A percentile compares a stretch with the other conserved stretches of the same genome.
Conservation (phyloP, 1,139 yeast genomes). For the Blastobotrys illinoisensis region DNA sequence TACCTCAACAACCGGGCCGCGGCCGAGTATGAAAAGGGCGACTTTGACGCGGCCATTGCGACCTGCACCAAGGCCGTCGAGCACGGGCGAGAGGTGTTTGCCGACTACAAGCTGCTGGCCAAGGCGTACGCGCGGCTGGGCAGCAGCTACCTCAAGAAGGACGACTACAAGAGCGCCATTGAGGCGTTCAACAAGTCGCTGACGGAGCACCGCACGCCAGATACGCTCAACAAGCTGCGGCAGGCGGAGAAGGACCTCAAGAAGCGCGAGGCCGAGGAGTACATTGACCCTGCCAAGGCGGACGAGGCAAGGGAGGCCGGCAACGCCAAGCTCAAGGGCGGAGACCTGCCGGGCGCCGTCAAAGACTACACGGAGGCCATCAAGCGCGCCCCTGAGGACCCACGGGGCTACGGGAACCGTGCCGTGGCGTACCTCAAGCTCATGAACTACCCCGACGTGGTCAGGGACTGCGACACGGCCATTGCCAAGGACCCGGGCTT, state of each 20-base stretch:
- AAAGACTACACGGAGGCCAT: slow-evolving; percentile 92
- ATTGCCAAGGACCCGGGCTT: slow-evolving; percentile 82
- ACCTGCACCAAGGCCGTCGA: slow-evolving; percentile 83
- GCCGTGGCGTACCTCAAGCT: slow-evolving; percentile 95
- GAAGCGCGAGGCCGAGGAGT: slow-evolving; percentile 66
- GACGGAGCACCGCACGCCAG: slow-evolving; percentile 97
- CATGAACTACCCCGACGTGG: slow-evolving; percentile 96
- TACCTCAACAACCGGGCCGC: slow-evolving; percentile 96
- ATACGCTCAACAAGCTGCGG: slow-evolving; percentile 81
- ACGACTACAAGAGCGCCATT: slow-evolving; percentile 67
- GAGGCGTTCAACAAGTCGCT: slow-evolving; percentile 82
- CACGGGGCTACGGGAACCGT: slow-evolving; percentile 95
- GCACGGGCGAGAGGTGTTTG: slow-evolving; percentile 81
- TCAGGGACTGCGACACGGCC: slow-evolving; percentile 86
- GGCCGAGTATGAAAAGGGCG: slow-evolving; percentile 95
- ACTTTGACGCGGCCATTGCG: slow-evolving; percentile 72
- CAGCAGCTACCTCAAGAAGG: slow-evolving; percentile 68
- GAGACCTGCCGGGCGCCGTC: slow-evolving; percentile 97
- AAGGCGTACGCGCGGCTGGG: slow-evolving; percentile 93
- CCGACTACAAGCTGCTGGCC: slow-evolving; percentile 88
- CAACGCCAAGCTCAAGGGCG: slow-evolving; percentile 79
- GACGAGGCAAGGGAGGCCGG: slow-evolving; percentile 94
- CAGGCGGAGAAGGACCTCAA: slow-evolving; percentile 81
- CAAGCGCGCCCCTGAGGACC: slow-evolving; percentile 93
- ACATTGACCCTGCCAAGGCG: slow-evolving; percentile 85